A percentile compares a stretch with the other conserved stretches of the same genome.
phyloP scores from a whole-genome alignment of 164 flowering plant genomes.

The Taxillus chinensis region DNA sequence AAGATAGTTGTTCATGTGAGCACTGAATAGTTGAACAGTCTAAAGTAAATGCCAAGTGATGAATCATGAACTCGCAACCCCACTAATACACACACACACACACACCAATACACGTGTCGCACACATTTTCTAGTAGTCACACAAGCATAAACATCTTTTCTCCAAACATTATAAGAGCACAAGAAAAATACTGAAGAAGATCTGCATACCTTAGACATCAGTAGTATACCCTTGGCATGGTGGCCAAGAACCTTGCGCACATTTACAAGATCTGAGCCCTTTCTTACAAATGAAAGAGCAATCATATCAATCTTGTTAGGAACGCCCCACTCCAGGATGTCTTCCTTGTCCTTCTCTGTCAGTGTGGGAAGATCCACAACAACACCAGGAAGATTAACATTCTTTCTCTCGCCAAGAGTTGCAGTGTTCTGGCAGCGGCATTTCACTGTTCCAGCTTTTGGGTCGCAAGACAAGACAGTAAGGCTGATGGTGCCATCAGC shows the following conservation, averaged over 20 bases:
- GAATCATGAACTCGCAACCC: too few species aligned
- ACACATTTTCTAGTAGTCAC: too few species aligned
- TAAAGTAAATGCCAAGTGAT: too few species aligned
- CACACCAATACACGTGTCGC: too few species aligned
- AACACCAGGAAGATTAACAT: slow-evolving; percentile 84
- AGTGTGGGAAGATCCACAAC: slow-evolving; percentile 86
- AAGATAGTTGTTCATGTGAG: too few species aligned
- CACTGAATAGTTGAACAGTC: too few species aligned
- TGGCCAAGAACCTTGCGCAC: slow-evolving; percentile 75
- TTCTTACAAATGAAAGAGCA: slow-evolving; percentile 83
- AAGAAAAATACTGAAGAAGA: not conserved
- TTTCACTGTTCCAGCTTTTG: slow-evolving; percentile 56
- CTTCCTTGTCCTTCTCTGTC: slow-evolving; percentile 83
- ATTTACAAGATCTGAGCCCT: slow-evolving; percentile 81
- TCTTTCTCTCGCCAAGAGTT: slow-evolving; percentile 67
- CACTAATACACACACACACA: too few species aligned
- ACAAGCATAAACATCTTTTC: too few species aligned
- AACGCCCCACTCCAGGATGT: slow-evolving; percentile 73
- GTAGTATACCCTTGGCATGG: slow-evolving; percentile 56
- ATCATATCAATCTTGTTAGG: slow-evolving; percentile 85
- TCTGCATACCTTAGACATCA: slow-evolving; percentile 71
- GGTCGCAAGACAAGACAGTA: slow-evolving; percentile 59
- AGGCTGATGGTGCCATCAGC: slow-evolving; percentile 79
- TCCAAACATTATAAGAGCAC: not conserved
- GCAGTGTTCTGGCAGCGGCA: slow-evolving; percentile 85